These are phyloP conservation scores for Colletotrichum tamarilloi DNA, from an alignment of 2,329 filamentous ascomycete species.

Conservation along the genomic window DNA sequence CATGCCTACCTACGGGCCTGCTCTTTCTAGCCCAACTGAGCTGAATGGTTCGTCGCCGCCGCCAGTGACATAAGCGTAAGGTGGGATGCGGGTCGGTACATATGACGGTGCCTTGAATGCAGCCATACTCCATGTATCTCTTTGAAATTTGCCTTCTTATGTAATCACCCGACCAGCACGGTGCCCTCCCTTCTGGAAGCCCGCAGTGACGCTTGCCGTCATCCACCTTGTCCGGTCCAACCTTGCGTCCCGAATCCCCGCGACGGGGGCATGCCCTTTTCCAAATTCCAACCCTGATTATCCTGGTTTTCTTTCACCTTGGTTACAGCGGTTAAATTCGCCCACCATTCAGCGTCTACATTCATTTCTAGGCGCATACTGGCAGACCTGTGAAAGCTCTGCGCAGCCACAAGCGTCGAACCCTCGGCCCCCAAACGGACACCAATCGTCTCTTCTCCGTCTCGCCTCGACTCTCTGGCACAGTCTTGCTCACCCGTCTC, in stretches of 20 bases:
- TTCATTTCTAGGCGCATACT: not conserved
- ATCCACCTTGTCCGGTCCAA: constrained; percentile 3
- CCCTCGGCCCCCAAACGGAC: not conserved
- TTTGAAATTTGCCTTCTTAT: not conserved
- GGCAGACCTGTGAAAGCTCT: not conserved
- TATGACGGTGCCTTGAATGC: not conserved
- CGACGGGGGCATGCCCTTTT: constrained; percentile 5
- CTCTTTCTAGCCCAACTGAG: too few species aligned
- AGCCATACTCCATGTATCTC: not conserved
- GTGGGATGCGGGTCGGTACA: not conserved
- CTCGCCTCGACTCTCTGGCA: not conserved
- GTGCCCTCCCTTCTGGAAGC: constrained; percentile 1
- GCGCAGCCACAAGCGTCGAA: constrained; percentile 9
- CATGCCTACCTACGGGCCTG: too few species aligned
- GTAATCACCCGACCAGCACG: not conserved
- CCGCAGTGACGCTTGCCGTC: constrained; percentile 29
- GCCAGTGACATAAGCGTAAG: too few species aligned
- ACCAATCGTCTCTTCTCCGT: not conserved
- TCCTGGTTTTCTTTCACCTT: constrained; percentile 11
- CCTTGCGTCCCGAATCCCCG: constrained; percentile 7
- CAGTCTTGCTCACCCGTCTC: not conserved
- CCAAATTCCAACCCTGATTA: not conserved
- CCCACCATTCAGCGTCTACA: not conserved
- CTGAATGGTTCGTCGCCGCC: too few species aligned
- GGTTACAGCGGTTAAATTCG: constrained; percentile 23